Percentiles rank a stretch among this genome's conserved stretches.
Evolutionary conservation across 208 protist species (phyloP).

Genomic region (Leishmania major): DNA sequence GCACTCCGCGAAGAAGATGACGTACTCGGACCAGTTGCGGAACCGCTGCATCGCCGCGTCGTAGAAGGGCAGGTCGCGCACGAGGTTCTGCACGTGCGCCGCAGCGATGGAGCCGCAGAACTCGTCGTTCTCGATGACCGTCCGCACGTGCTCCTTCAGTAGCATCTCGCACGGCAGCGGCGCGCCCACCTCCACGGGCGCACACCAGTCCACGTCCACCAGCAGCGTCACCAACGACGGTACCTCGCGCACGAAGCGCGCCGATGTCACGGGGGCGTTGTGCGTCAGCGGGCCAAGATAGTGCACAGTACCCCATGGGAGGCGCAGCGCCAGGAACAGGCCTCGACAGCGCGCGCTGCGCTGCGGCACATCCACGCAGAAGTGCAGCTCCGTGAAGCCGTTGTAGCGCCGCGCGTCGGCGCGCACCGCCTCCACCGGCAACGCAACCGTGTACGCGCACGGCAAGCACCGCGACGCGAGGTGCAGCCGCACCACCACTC

Average conservation of each 20-base stretch:
- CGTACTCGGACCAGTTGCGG: constrained; percentile 59
- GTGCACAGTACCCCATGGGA: constrained; percentile 42
- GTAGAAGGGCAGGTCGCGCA: constrained; percentile 74
- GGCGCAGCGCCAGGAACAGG: constrained; percentile 18
- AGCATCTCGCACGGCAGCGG: constrained; percentile 65
- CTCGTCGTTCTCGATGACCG: constrained; percentile 73
- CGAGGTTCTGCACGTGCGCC: constrained; percentile 75
- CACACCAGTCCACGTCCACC: constrained; percentile 41
- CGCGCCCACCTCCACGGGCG: constrained; percentile 17
- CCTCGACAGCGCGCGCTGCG: constrained; percentile 20
- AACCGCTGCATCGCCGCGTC: constrained; percentile 47
- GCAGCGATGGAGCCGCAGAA: constrained; percentile 64
- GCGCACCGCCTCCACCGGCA: background rate
- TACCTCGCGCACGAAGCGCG: constrained; percentile 41
- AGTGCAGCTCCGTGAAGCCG: constrained; percentile 23
- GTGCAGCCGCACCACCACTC: constrained; percentile 5
- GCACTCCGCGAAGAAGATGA: constrained; percentile 38
- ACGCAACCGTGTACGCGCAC: constrained; percentile 23
- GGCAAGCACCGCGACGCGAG: constrained; percentile 21
- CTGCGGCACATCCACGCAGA: constrained; percentile 17
- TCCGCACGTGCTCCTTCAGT: constrained; percentile 67
- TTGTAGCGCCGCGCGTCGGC: constrained; percentile 25
- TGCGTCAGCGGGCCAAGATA: constrained; percentile 40
- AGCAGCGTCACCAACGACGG: constrained; percentile 36
- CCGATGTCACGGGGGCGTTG: constrained; percentile 33